Conservation (phyloP, 176 grass and related monocot genomes). For the Neostapfia colusana region DNA sequence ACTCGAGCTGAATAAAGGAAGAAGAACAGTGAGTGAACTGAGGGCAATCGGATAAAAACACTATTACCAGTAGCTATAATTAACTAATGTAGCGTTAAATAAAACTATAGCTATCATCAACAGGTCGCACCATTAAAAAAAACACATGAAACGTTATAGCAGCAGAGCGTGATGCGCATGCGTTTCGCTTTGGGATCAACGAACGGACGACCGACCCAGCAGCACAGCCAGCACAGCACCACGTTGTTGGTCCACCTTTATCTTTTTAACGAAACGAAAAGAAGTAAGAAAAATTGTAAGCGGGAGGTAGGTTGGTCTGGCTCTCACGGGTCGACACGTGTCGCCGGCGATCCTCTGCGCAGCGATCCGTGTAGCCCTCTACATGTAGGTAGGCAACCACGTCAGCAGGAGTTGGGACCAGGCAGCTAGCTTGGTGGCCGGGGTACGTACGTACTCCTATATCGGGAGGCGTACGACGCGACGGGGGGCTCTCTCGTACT, state of each 20-base stretch:
- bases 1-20: neutral
- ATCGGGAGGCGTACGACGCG: neutral
- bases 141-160: neutral
- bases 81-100: no score
- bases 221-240: no score
- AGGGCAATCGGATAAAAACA: neutral
- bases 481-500: neutral
- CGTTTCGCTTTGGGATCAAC: neutral
- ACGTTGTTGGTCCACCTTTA: no score
- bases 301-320: neutral
- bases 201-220: no score
- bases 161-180: neutral
- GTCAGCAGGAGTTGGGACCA: neutral
- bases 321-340: neutral
- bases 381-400: neutral
- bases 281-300: neutral
- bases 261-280: neutral
- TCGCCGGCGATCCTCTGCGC: neutral
- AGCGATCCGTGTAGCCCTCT: neutral
- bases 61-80: no score
- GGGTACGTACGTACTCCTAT: no score
- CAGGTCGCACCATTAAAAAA: neutral
- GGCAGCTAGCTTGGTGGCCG: no score
- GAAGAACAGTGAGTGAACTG: neutral
- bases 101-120: no score